Conservation (phyloP, 2,329 filamentous ascomycete genomes). For the Aaosphaeria arxii region DNA sequence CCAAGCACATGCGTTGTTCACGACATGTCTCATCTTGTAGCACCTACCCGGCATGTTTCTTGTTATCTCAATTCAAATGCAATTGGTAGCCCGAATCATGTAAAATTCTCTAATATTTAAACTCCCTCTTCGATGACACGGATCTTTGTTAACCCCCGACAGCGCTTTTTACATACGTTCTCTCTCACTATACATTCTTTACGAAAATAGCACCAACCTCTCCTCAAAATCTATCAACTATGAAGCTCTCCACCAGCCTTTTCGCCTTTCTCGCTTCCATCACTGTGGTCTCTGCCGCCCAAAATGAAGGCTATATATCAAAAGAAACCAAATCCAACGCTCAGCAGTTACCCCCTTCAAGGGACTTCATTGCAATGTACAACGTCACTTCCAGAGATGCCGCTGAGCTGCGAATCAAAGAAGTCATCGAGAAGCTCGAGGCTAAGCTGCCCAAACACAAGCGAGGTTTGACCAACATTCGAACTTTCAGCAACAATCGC, state of each 20-base stretch:
- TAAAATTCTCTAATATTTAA: no score
- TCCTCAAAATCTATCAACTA: background rate
- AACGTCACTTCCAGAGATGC: background rate
- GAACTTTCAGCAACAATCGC: slow-evolving; percentile 17
- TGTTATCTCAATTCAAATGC: no score
- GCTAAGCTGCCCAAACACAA: background rate
- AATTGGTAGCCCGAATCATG: no score
- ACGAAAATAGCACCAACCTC: no score
- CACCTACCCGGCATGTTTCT: no score
- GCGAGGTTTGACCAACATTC: background rate
- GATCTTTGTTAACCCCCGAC: no score
- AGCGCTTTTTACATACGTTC: no score
- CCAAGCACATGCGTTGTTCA: no score
- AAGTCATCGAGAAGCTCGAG: background rate
- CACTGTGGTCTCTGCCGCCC: background rate
- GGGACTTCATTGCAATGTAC: background rate
- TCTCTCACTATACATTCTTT: no score
- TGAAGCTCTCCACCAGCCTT: background rate
- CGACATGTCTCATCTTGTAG: no score
- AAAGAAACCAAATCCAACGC: background rate
- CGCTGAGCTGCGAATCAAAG: background rate
- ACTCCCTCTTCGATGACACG: no score
- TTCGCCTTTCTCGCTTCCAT: background rate
- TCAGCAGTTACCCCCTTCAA: background rate
- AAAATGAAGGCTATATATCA: background rate